A percentile compares a stretch with the other conserved stretches of the same genome.
Evolutionary conservation across 495 filamentous ascomycete genomes (phyloP).

Genomic region (Tuber borchii): DNA sequence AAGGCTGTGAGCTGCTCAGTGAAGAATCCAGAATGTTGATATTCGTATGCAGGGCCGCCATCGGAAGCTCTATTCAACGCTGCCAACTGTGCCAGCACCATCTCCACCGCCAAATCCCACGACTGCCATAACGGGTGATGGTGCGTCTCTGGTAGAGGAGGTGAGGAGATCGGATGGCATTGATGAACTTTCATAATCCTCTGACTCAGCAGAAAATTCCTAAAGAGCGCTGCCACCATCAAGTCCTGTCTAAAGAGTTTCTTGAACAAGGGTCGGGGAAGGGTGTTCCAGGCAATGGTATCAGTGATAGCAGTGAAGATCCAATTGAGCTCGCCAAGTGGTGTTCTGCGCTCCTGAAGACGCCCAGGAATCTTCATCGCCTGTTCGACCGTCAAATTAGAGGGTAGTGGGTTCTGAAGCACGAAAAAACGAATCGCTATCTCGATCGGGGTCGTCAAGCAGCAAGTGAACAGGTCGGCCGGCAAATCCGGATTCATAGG

Average conservation of each 20-base stretch:
- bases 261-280: slow-evolving; percentile 83
- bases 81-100: slow-evolving; percentile 86
- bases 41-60: slow-evolving; percentile 70
- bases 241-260: slow-evolving; percentile 95
- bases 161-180: slow-evolving; percentile 85
- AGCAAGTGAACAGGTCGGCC: slow-evolving; percentile 93
- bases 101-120: slow-evolving; percentile 95
- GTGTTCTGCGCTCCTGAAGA: slow-evolving; percentile 86
- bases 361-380: slow-evolving; percentile 75
- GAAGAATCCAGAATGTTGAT: slow-evolving; percentile 92
- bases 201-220: slow-evolving; percentile 91
- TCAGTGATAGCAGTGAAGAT: slow-evolving; percentile 99
- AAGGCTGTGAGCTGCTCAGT: slow-evolving; percentile 96
- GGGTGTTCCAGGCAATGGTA: slow-evolving; percentile 94
- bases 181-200: slow-evolving; percentile 92
- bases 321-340: slow-evolving; percentile 95
- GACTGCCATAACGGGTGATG: slow-evolving; percentile 92
- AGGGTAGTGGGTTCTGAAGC: slow-evolving; percentile 79
- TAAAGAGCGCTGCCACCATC: slow-evolving; percentile 97
- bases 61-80: slow-evolving; percentile 68
- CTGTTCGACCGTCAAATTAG: slow-evolving; percentile 65
- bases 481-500: slow-evolving; percentile 95
- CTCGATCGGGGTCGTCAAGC: slow-evolving; percentile 91
- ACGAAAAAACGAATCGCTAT: slow-evolving; percentile 94
- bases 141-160: slow-evolving; percentile 81